Base-by-base conservation (phyloP, 2,329 filamentous ascomycete species). In the Colletotrichum graminicola region DNA sequence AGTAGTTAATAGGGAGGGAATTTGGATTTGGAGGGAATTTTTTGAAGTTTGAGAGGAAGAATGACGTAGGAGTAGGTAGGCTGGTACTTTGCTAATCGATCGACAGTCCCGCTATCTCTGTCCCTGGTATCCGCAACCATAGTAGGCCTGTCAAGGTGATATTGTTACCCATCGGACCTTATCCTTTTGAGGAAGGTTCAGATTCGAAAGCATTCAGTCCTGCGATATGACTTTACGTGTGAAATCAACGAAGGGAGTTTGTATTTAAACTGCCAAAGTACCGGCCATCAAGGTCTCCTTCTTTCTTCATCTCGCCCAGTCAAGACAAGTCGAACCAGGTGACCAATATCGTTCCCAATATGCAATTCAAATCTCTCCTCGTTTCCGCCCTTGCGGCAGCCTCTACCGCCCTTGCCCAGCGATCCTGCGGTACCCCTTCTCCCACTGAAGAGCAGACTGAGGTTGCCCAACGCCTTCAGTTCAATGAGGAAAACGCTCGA, bases 321-420 rank as follows among this genome's bases (percentile, higher is more conserved):
- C 52, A 62, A 71, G 59, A 23, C 60, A 67, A 55, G 39, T 59
- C 41, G 43, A 60, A 34, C 60, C 68, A 60, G 59, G 65, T 71
- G 45, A 49, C 52, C 59, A 52, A 65, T 59, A 52, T 41, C 52
- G n/a, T 26, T 39, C 39, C 43, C 49, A 66, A 51, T 18, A 72
- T 72, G 70, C 70, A 70, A 41, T 52, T 72, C 70, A 72, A 71
- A 66, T 57, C 34, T 51, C 59, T 72, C 16, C 23, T 72, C 52
- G 59, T 72, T 45, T 71, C 70, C 47, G 70, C 66, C 49, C 66
- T 72, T 36, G 66, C 49, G 66, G 70, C 54, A 11, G 70, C 68
- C 21, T 71, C 70, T 39, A 51, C 66, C 23, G 70, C 66, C 36
- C 36, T 70, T 16, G 70, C 70, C 41, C 70, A 72, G 62, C 66